Conservation (phyloP, 83 land plant genomes). For the Larix sibirica region DNA sequence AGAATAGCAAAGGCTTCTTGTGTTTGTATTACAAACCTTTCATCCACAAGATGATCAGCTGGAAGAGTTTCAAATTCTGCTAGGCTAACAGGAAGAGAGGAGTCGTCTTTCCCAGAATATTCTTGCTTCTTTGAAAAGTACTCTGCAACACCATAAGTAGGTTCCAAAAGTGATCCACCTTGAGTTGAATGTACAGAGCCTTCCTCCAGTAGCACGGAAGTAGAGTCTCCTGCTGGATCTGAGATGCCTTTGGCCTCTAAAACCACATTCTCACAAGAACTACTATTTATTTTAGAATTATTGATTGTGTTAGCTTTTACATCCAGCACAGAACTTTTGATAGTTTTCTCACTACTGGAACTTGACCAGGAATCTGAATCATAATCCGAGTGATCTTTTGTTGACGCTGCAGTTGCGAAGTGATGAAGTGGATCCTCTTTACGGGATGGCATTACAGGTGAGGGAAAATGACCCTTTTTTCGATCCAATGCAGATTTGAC, state of each 20-base stretch:
- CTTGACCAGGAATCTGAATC: slow-evolving; percentile 15
- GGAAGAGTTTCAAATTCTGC: background rate
- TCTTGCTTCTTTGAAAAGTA: background rate
- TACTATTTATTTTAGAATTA: background rate
- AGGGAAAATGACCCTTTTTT: background rate
- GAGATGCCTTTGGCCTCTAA: background rate
- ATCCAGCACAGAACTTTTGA: background rate
- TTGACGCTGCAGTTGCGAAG: background rate
- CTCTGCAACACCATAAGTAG: background rate
- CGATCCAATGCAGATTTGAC: background rate
- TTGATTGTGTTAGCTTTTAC: background rate
- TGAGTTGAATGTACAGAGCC: background rate
- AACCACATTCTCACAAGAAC: background rate
- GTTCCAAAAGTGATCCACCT: slow-evolving; percentile 1
- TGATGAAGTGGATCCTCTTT: background rate
- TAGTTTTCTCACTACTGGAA: background rate
- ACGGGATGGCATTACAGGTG: background rate
- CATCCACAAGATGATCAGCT: background rate
- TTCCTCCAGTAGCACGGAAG: background rate
- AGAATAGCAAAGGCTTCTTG: background rate
- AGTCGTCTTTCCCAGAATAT: background rate
- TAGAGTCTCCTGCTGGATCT: slow-evolving; percentile 1
- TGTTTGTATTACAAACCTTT: background rate
- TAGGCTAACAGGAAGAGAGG: slow-evolving; percentile 2
- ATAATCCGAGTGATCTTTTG: background rate